Evolutionary conservation across 805 yeast genomes (phyloP), one percentile per base, ranked within the genome.

Genomic region (Spathaspora arborariae): DNA sequence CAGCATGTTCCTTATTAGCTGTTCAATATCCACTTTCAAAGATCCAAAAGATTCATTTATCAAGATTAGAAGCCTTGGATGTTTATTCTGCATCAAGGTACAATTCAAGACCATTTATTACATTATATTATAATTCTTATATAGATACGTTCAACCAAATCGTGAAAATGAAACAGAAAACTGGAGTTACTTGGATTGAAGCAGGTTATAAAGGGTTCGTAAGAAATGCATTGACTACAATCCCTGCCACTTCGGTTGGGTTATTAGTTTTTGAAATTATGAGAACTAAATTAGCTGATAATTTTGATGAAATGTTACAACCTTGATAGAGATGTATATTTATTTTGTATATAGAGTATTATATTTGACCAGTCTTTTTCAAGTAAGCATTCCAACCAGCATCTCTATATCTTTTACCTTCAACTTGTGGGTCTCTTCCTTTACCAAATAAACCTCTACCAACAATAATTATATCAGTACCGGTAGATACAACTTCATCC

Each of bases 321-420:
- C 42, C 53, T n/a, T 45, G 33, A 39, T 5, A 2, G 20, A 20
- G 20, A 39, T 39, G 20, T 24, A 20, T 24, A 39, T 22, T 36
- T 26, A 39, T 39, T 39, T 20, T 15, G 30, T 26, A 21, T 39
- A 39, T 36, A 36, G 39, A 18, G n/a, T 19, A 8, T 39, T 16
- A 26, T 22, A 8, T 18, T 45, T 56, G 55, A 15, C 54, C 51
- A 15, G 55, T 49, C 47, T 74, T 73, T 43, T 74, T 72, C 57
- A 76, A 60, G 61, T 92, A 94, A 5, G 98, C 96, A 21, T 79
- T 76, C 99, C 99, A 94, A 4, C 98, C 98, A 13, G 98, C 98
- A 47, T 79, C 77, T 67, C 85, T 81, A 67, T 94, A 94, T 59
- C 99, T 79, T 59, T 82, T 79, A 38, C 96, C 95, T 68, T 94